phyloP scores from a whole-genome alignment of 495 filamentous ascomycete species.

The Penicillium malachiteum region DNA sequence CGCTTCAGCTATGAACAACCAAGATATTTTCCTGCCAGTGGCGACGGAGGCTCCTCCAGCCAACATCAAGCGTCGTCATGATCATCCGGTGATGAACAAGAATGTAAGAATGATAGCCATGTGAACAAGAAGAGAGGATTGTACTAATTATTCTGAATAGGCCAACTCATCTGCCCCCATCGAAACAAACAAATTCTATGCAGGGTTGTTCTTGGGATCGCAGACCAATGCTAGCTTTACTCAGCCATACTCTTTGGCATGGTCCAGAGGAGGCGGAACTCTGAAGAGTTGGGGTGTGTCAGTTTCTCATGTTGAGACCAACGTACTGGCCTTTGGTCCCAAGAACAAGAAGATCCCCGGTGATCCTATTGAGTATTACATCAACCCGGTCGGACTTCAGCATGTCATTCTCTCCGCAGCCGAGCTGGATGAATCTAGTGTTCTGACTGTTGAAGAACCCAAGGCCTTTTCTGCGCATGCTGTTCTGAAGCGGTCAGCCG shows the following conservation, averaged over 20 bases:
- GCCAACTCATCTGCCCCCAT: slow-evolving; percentile 52
- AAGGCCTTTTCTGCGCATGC: slow-evolving; percentile 72
- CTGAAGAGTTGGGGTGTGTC: slow-evolving; percentile 73
- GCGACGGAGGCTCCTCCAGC: slow-evolving; percentile 56
- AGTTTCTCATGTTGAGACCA: slow-evolving; percentile 67
- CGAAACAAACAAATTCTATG: slow-evolving; percentile 90
- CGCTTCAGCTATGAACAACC: slow-evolving; percentile 26
- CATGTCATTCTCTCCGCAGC: slow-evolving; percentile 74
- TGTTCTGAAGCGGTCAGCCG: slow-evolving; percentile 56
- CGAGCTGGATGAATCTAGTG: slow-evolving; percentile 62
- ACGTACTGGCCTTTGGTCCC: slow-evolving; percentile 63
- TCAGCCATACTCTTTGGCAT: slow-evolving; percentile 80
- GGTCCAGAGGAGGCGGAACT: slow-evolving; percentile 68
- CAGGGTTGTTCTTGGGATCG: slow-evolving; percentile 77
- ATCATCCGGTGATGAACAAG: slow-evolving; percentile 51
- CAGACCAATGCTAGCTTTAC: slow-evolving; percentile 73
- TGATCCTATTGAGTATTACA: slow-evolving; percentile 65
- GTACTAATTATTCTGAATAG: slow-evolving; percentile 8
- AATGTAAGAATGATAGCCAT: slow-evolving; percentile 35
- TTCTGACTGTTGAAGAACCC: slow-evolving; percentile 61
- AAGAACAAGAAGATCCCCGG: slow-evolving; percentile 49
- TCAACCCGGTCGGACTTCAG: slow-evolving; percentile 80
- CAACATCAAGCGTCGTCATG: slow-evolving; percentile 48
- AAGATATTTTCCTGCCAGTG: slow-evolving; percentile 59
- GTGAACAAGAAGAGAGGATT: not conserved